These are phyloP conservation scores for Candolleomyces aberdarensis DNA, from an alignment of 768 basidiomycete genomes.

Conservation along the genomic window DNA sequence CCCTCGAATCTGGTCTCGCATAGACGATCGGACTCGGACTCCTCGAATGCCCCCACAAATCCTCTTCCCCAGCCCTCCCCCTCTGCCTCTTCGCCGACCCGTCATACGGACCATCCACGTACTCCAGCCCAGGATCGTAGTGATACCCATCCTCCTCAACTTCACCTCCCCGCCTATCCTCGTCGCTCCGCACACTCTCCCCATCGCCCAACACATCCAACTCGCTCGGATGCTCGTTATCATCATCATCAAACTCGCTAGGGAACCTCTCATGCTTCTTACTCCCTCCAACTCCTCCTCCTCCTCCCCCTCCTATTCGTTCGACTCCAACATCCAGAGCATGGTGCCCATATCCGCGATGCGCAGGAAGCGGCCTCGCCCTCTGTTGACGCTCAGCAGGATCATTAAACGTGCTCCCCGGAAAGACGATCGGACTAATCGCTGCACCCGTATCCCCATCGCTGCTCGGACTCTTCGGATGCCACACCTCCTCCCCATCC, in stretches of 20 bases:
- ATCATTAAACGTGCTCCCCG: conserved; percentile 5
- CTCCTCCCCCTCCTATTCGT: not conserved
- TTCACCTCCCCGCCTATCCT: not conserved
- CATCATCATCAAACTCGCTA: not conserved
- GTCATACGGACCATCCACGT: not conserved
- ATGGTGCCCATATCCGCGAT: not conserved
- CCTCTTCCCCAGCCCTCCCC: not conserved
- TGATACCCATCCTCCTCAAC: not conserved
- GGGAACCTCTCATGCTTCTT: not conserved
- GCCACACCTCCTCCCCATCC: not conserved
- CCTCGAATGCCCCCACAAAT: not conserved
- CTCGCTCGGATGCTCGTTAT: not conserved
- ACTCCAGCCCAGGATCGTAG: conserved; percentile 1
- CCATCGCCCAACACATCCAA: not conserved
- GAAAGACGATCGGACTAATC: conserved; percentile 5
- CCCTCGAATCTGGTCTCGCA: conserved; percentile 6
- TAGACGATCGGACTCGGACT: conserved; percentile 6
- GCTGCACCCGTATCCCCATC: not conserved
- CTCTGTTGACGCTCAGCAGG: not conserved
- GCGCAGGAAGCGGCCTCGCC: not conserved
- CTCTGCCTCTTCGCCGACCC: not conserved
- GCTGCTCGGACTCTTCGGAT: not conserved
- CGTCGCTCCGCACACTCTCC: not conserved
- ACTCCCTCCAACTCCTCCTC: not conserved
- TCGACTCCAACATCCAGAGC: not conserved